Evolutionary conservation across 164 flowering plant genomes (phyloP).

Genomic region (Protea cynaroides): DNA sequence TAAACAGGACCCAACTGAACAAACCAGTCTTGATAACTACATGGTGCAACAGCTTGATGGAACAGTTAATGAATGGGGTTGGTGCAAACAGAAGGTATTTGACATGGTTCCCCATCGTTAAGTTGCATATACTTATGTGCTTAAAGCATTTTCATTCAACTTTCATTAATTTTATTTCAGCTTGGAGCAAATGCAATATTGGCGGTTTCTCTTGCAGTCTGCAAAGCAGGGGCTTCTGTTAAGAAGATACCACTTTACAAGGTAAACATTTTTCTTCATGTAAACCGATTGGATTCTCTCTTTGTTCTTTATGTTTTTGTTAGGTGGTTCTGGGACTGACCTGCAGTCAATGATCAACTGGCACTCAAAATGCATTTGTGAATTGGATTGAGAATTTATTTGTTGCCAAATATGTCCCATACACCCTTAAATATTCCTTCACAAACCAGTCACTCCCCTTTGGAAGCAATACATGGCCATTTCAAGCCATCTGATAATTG

Average conservation of each 20-base stretch:
- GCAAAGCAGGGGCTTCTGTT: constrained; percentile 83
- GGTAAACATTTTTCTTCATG: constrained; percentile 30
- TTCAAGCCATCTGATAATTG: too few species aligned
- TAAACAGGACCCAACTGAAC: constrained; percentile 74
- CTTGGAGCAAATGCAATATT: constrained; percentile 92
- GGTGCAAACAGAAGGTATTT: constrained; percentile 94
- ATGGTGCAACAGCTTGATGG: constrained; percentile 94
- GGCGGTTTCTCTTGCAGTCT: constrained; percentile 92
- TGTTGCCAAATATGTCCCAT: too few species aligned
- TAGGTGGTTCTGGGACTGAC: background rate
- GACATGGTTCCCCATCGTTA: background rate
- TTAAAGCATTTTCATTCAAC: background rate
- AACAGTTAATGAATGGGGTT: constrained; percentile 91
- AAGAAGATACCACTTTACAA: constrained; percentile 74
- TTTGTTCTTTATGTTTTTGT: background rate
- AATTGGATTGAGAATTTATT: too few species aligned
- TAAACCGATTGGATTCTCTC: background rate
- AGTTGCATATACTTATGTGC: background rate
- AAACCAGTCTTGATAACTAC: constrained; percentile 63
- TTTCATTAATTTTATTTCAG: constrained; percentile 27
- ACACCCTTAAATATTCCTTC: too few species aligned
- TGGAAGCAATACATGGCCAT: too few species aligned
- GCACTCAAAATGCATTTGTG: too few species aligned
- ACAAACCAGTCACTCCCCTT: too few species aligned
- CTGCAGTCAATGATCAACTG: too few species aligned